These are phyloP conservation scores for Lichtheimia corymbifera DNA, from an alignment of 371 early-diverging fungal genomes.

Conservation along the genomic window DNA sequence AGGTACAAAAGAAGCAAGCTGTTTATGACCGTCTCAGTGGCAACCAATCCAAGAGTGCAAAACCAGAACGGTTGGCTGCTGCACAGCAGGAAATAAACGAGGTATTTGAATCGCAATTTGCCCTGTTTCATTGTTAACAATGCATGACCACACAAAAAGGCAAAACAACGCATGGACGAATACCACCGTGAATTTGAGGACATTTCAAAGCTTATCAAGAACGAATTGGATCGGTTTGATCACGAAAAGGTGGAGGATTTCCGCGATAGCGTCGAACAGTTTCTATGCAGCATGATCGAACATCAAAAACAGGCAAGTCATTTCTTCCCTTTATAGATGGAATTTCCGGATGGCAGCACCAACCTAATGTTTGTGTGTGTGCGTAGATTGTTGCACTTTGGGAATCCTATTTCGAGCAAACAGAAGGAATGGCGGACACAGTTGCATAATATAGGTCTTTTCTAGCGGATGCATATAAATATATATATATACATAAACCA, in stretches of 20 bases:
- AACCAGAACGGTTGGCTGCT: constrained; percentile 61
- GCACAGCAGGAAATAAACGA: constrained; percentile 71
- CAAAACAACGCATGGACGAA: constrained; percentile 57
- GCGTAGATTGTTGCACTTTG: constrained; percentile 60
- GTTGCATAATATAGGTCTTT: constrained; percentile 9
- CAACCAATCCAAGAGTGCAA: constrained; percentile 53
- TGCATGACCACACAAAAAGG: constrained; percentile 20
- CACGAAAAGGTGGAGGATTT: constrained; percentile 85
- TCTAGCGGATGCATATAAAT: too few relatives aligned
- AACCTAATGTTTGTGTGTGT: neutral
- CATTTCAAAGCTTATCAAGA: constrained; percentile 68
- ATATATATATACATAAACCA: constrained; percentile 5
- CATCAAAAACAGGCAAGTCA: constrained; percentile 77
- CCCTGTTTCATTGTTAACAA: too few relatives aligned
- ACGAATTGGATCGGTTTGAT: constrained; percentile 86
- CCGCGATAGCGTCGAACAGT: constrained; percentile 72
- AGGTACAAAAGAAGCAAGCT: constrained; percentile 63
- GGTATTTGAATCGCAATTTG: constrained; percentile 30
- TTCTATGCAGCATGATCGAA: constrained; percentile 75
- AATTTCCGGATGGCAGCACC: neutral
- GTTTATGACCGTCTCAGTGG: constrained; percentile 61
- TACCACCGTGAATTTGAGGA: constrained; percentile 70
- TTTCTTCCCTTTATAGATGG: neutral
- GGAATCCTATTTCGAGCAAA: constrained; percentile 66
- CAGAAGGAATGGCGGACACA: constrained; percentile 36